A percentile compares a stretch with the other conserved stretches of the same genome.
Conservation (phyloP, 2,329 filamentous ascomycete species). For the Tolypocladium cylindrosporum region DNA sequence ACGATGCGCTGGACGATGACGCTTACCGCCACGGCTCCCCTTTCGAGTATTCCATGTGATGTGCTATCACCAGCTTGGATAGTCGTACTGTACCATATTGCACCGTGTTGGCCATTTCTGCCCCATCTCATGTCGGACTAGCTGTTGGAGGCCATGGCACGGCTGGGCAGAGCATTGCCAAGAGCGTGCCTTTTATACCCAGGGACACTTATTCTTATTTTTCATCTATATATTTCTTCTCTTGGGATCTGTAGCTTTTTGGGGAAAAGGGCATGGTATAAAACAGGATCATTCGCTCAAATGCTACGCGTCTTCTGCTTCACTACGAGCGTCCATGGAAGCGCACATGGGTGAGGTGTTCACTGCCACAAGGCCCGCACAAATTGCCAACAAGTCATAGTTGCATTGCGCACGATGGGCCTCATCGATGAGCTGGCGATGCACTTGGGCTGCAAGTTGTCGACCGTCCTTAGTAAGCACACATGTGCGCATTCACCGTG, state of each 20-base stretch:
- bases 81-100: constrained; percentile 2
- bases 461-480: too few species aligned
- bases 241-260: not conserved
- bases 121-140: not conserved
- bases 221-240: not conserved
- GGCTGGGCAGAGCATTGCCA: constrained; percentile 2
- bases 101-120: not conserved
- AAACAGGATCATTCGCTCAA: not conserved
- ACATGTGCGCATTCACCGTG: too few species aligned
- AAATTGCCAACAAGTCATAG: not conserved
- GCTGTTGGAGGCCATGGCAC: not conserved
- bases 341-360: not conserved
- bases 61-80: not conserved
- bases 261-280: not conserved
- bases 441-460: not conserved
- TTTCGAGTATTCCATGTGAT: not conserved
- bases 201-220: not conserved
- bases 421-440: not conserved
- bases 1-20: not conserved
- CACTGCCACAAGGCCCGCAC: not conserved
- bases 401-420: not conserved
- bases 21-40: not conserved
- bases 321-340: not conserved
- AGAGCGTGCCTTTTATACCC: constrained; percentile 5
- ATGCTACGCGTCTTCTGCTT: not conserved